Base-by-base conservation (phyloP, 73 alveolate species). In the Paramecium caudatum region DNA sequence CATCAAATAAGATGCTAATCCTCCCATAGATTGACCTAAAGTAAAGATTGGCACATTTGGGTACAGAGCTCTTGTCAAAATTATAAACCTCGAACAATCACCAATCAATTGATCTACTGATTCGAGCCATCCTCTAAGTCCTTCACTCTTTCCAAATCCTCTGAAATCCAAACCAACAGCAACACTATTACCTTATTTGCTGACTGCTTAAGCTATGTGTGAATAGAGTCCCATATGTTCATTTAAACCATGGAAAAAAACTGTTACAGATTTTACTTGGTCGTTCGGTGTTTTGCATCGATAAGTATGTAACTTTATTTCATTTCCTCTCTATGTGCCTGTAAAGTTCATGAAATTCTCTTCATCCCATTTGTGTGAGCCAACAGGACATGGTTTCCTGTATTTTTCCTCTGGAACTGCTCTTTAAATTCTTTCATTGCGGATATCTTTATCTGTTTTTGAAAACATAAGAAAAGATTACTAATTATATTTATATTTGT, bases 141-240 rank as follows among this genome's bases (percentile, higher is more conserved):
- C 83, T 65, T 65, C 32, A 33, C 83, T 65, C 39, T 65, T 65
- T 2, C 83, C 83, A 65, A 65, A 65, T 65, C 83, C 83, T 65
- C 83, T 65, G 17, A 65, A 65, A 33, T 65, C 83, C 16, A 65
- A 36, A 32, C 83, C 83, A 33, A 65, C 80, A 0, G 30, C 83
- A 13, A 65, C 61, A 3, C 50, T 33, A 65, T 36, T 65, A 8
- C 50, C 83, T 30, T 65, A 0, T 6, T 65, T 65, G n/a, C 50
- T 33, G 0, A 65, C 33, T 32, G 47, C 50, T n/a, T 65, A 65
- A 33, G 83, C 83, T 10, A 65, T 30, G 34, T 65, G 83, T 32
- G 50, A 30, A 65, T 65, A 65, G 27, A 33, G 10, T 9, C 83
- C 83, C 32, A 65, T 36, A 65, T 65, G 83, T 6, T 65, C 83